Conservation (phyloP, 768 basidiomycete species). For the Suillus subluteus region DNA sequence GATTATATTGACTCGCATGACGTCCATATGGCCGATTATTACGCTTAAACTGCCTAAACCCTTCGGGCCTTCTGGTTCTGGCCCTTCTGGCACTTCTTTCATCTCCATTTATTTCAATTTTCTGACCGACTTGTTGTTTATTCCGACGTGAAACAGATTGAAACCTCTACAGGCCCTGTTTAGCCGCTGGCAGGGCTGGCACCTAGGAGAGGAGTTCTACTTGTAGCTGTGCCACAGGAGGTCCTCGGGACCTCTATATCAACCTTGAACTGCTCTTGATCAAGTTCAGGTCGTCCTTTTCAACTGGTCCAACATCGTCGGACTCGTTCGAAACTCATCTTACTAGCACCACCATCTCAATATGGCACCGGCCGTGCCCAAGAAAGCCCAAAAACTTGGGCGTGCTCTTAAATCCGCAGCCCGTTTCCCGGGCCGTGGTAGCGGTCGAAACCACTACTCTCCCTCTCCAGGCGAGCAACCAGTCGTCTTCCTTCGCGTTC, state of each 20-base stretch:
- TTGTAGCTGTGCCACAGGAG: constrained; percentile 1
- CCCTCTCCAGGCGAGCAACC: constrained; percentile 68
- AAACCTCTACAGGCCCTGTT: background rate
- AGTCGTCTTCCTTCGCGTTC: constrained; percentile 66
- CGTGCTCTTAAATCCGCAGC: constrained; percentile 66
- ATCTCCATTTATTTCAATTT: background rate
- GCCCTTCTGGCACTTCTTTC: background rate
- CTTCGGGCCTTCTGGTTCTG: background rate
- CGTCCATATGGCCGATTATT: constrained; percentile 4
- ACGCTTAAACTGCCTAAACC: constrained; percentile 5
- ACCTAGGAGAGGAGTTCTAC: background rate
- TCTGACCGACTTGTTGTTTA: background rate
- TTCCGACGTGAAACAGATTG: background rate
- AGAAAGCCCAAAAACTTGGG: constrained; percentile 54
- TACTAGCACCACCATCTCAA: background rate
- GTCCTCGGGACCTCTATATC: background rate
- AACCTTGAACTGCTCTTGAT: background rate
- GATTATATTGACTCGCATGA: constrained; percentile 1
- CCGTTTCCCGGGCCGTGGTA: constrained; percentile 51
- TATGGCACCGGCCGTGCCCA: constrained; percentile 40
- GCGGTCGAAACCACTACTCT: constrained; percentile 38
- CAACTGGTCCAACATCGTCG: background rate
- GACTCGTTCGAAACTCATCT: background rate
- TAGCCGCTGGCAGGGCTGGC: background rate
- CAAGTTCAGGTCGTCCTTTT: background rate